Evolutionary conservation across 306 rosid species (phyloP), one percentile per base, ranked within the genome.

Genomic region (Gastrolobium bilobum): DNA sequence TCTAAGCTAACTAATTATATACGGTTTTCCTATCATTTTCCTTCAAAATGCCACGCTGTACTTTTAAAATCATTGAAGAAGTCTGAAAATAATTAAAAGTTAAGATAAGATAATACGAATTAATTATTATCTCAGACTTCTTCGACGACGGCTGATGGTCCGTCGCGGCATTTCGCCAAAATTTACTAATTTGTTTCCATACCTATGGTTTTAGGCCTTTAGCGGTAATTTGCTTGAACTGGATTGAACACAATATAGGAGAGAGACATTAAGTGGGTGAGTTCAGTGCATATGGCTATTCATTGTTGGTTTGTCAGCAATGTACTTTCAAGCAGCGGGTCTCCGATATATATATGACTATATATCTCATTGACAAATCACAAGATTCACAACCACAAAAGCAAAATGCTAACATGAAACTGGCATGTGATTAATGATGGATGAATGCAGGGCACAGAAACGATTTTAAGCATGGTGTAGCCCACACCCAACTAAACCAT

Each of bases 391-490:
- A 35, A 52, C 4, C 48, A 46, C 48, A 47, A 7, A 0, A 13
- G 2, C 2, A 29, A 11, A 31, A 29, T 3, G 53, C 46, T 5
- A 57, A 57, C 44, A 35, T 5, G 34, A 15, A 11, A 11, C 4
- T 37, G 37, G n/a, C 26, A 20, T 20, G 26, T 20, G 26, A 20
- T 20, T 20, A 0, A 20, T 20, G 26, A 20, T 20, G 26, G 26
- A 20, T 20, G 26, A 20, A 20, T 20, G 26, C 26, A 20, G 26
- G 26, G 26, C 26, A 20, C 26, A 20, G 42, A 4, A 81, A 67
- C 14, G 71, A 81, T 66, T 34, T 66, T 66, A 65, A 74, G 84
- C 75, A 71, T 5, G 47, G 50, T 34, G 66, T 70, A 56, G 51
- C 51, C 82, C 82, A 66, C 74, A 56, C 31, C 62, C 14, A 6